phyloP scores from a whole-genome alignment of 176 grass and related monocot genomes.

The Aegilops speltoides region DNA sequence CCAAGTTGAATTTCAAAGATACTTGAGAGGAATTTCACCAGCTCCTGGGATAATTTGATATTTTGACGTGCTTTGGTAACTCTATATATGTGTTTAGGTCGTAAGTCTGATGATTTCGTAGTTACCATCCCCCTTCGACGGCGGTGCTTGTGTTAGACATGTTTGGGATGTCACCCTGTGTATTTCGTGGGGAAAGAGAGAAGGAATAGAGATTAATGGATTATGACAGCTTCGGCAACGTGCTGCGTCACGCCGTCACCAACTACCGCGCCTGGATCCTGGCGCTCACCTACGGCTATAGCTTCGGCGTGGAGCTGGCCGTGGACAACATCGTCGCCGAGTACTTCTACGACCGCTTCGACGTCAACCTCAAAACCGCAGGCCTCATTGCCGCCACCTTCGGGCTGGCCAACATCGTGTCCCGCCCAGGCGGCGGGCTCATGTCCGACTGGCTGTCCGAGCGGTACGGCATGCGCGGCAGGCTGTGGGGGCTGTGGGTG shows the following conservation, averaged over 20 bases:
- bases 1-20: too few species aligned
- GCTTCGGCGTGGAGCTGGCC: constrained; percentile 82
- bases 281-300: constrained; percentile 80
- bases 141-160: background rate
- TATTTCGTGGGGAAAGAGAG: background rate
- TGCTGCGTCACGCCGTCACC: constrained; percentile 54
- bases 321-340: constrained; percentile 88
- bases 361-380: constrained; percentile 55
- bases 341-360: constrained; percentile 86
- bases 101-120: background rate
- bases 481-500: constrained; percentile 82
- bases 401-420: constrained; percentile 78
- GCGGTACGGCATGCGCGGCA: constrained; percentile 65
- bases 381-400: constrained; percentile 82
- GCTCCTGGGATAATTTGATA: background rate
- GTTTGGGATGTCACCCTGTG: background rate
- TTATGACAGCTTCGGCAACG: background rate
- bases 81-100: background rate
- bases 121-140: background rate
- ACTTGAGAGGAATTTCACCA: background rate
- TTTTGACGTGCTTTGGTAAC: background rate
- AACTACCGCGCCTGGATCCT: constrained; percentile 84
- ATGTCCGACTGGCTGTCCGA: constrained; percentile 70
- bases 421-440: constrained; percentile 61
- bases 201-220: background rate